Evolutionary conservation across 108 stramenopile genomes (phyloP), one percentile per base, ranked within the genome.

Genomic region (Fragilaria radians): DNA sequence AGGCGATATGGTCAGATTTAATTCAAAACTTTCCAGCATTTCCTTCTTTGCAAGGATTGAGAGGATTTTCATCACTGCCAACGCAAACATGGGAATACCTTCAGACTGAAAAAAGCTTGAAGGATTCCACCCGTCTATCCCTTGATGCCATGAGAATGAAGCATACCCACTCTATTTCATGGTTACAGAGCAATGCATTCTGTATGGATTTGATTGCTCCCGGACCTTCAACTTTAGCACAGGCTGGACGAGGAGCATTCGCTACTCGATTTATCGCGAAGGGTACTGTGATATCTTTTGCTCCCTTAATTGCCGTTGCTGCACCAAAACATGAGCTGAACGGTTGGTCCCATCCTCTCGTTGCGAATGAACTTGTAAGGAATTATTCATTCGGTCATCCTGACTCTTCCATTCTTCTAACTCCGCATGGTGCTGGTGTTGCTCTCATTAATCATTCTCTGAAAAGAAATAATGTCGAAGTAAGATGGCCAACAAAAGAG

Each of bases 201-300:
- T 93, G 91, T 50, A 72, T 82, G 48, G 91, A 93, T 65, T 84
- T 86, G 28, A 71, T 93, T 21, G 58, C 66, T 34, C 83, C 91
- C 7, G 75, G 71, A 1, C 48, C 32, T 7, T 84, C 82, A 7
- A 83, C 69, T 17, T 81, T 93, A 24, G 78, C 81, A 2, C 77
- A 83, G 36, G 91, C 91, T 17, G 91, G 88, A 26, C 62, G 80
- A 21, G 91, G 91, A 18, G 91, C 91, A 24, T 89, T 93, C 77
- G 84, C 91, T 0, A 68, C 80, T 28, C 73, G 91, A 29, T 61
- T 65, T 68, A 64, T 89, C 11, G 79, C 83, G 1, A 67, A 79
- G 45, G 91, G 86, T 27, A 82, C 76, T 14, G 50, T 93, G 50
- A 82, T 93, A 21, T 86, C 85, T 27, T 88, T 86, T 23, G 77